Conservation (phyloP, 2,329 filamentous ascomycete genomes). For the Verticillium dahliae region DNA sequence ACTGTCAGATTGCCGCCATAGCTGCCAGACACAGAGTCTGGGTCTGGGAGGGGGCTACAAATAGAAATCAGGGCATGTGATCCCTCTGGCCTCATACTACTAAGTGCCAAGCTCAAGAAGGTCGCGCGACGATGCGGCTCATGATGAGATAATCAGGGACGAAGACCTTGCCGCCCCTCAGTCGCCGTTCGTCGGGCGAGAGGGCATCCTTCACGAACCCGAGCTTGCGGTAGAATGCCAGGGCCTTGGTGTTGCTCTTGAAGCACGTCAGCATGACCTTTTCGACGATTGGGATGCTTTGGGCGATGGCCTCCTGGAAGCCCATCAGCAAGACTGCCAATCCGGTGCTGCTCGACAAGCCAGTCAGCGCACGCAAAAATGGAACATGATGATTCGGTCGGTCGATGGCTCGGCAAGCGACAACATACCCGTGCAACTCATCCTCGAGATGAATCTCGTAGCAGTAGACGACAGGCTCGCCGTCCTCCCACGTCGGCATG, state of each 20-base stretch:
- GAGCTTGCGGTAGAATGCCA: constrained; percentile 53
- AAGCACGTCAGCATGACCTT: constrained; percentile 76
- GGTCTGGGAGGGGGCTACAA: background rate
- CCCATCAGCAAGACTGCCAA: constrained; percentile 55
- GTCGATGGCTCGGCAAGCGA: background rate
- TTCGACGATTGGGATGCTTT: constrained; percentile 43
- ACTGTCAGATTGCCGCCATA: too few species aligned
- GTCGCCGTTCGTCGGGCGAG: constrained; percentile 44
- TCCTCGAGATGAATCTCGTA: constrained; percentile 69
- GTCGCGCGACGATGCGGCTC: constrained; percentile 32
- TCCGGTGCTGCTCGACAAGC: constrained; percentile 43
- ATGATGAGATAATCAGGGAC: constrained; percentile 55
- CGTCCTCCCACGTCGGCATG: constrained; percentile 65
- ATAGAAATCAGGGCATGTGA: background rate
- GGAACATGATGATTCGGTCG: background rate
- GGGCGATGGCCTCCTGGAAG: constrained; percentile 45
- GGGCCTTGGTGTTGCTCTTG: constrained; percentile 48
- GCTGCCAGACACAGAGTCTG: too few species aligned
- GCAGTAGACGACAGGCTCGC: constrained; percentile 63
- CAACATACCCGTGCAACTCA: constrained; percentile 44
- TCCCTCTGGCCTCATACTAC: background rate
- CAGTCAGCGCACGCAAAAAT: background rate
- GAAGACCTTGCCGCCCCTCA: constrained; percentile 48
- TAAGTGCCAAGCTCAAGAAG: background rate
- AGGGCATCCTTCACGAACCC: constrained; percentile 51